These are phyloP conservation scores for Kitagawia praeruptora DNA, from an alignment of 129 eudicot genomes.

Conservation along the genomic window DNA sequence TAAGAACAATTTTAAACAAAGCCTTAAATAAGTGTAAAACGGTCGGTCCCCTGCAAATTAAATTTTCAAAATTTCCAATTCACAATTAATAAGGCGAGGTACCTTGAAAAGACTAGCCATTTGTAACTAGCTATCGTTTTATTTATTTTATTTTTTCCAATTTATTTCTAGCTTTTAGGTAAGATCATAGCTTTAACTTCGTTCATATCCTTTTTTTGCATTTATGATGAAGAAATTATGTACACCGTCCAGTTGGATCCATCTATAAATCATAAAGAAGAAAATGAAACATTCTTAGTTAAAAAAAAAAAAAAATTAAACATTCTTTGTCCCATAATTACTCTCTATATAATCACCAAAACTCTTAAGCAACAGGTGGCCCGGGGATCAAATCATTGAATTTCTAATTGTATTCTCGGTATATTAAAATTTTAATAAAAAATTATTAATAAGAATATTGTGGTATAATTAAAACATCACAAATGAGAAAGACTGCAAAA, in stretches of 20 bases:
- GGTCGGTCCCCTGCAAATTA: not conserved
- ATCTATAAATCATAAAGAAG: slow-evolving; percentile 1
- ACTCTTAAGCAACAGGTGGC: no score
- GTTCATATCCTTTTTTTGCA: not conserved
- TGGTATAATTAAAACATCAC: not conserved
- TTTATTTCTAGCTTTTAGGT: not conserved
- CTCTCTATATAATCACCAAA: no score
- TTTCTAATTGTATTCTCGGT: no score
- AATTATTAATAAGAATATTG: no score
- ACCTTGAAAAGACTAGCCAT: slow-evolving; percentile 1
- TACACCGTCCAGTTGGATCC: slow-evolving; percentile 8
- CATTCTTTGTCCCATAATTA: not conserved
- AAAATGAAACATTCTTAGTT: slow-evolving; percentile 5
- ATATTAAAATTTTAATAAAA: no score
- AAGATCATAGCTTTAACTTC: not conserved
- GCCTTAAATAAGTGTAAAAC: not conserved
- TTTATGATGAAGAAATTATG: not conserved
- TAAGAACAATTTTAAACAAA: no score
- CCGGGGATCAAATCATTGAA: no score
- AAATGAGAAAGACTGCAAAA: not conserved
- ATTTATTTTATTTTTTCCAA: not conserved
- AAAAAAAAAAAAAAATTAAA: not conserved
- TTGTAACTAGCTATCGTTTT: no score
- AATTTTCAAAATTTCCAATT: not conserved
- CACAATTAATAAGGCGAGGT: not conserved